A percentile compares a stretch with the other conserved stretches of the same genome.
These are phyloP conservation scores for Gossypium arboreum DNA, from an alignment of 345 rosid species.

Conservation along the genomic window DNA sequence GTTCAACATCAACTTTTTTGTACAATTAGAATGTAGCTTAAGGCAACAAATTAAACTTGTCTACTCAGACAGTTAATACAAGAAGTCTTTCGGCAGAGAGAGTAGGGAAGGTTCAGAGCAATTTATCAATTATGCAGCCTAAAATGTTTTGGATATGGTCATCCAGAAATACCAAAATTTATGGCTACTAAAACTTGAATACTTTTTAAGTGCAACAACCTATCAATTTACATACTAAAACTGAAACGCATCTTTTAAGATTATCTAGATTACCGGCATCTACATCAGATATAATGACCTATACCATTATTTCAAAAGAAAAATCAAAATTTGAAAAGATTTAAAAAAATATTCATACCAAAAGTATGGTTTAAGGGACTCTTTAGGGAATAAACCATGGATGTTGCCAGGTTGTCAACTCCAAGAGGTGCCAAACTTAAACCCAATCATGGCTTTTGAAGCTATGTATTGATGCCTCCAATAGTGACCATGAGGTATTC, in stretches of 20 bases:
- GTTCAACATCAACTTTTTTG: neutral
- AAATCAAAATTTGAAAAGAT: neutral
- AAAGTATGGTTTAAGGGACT: neutral
- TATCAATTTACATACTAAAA: neutral
- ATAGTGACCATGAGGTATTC: slow-evolving; percentile 5
- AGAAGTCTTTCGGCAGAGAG: neutral
- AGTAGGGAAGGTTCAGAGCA: neutral
- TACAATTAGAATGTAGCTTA: neutral
- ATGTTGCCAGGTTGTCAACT: slow-evolving; percentile 9
- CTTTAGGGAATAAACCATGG: neutral
- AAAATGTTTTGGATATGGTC: neutral
- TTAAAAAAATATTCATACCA: slow-evolving; percentile 2
- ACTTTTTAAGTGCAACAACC: neutral
- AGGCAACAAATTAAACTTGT: neutral
- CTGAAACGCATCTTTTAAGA: neutral
- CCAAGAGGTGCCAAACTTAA: slow-evolving; percentile 15
- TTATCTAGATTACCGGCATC: neutral
- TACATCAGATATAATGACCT: neutral
- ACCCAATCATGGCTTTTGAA: slow-evolving; percentile 8
- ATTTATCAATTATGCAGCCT: neutral
- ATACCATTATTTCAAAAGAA: neutral
- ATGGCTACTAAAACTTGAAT: neutral
- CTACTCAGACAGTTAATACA: neutral
- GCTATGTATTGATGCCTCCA: slow-evolving; percentile 13
- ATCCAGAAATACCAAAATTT: neutral